Evolutionary conservation across 192 early-diverging fungal species (phyloP).

Genomic region (Podila horticola): DNA sequence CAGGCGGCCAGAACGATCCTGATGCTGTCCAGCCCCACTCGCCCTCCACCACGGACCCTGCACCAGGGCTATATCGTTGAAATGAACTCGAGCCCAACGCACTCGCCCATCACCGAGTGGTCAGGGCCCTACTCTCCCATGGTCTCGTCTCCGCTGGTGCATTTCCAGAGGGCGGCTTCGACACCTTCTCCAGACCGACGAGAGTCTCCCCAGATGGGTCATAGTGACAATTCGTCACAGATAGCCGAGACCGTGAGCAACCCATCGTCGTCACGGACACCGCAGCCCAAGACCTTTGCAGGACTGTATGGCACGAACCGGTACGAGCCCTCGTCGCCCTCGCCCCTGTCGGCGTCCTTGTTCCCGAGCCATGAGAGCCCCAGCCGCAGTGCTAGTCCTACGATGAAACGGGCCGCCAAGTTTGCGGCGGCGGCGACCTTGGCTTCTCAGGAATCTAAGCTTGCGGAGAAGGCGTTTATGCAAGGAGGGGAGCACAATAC

Average conservation of each 20-base stretch:
- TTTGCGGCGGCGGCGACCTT: constrained; percentile 1
- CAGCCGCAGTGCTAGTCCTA: background rate
- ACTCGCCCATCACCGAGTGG: background rate
- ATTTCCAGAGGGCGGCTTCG: constrained; percentile 9
- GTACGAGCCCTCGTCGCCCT: constrained; percentile 1
- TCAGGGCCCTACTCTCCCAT: constrained; percentile 27
- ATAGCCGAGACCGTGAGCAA: background rate
- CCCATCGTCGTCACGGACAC: background rate
- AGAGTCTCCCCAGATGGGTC: background rate
- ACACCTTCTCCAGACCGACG: constrained; percentile 13
- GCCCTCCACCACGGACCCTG: constrained; percentile 12
- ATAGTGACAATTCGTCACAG: background rate
- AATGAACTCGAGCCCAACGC: background rate
- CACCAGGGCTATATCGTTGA: background rate
- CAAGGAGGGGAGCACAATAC: background rate
- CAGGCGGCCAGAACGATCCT: constrained; percentile 30
- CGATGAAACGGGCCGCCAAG: background rate
- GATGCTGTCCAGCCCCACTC: constrained; percentile 25
- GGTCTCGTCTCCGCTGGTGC: constrained; percentile 27
- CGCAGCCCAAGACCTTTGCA: background rate
- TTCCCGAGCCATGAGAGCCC: background rate
- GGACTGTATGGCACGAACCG: background rate
- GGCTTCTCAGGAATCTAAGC: background rate
- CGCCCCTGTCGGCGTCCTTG: constrained; percentile 5
- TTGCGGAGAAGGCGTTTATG: background rate